Base-by-base conservation (phyloP, 345 rosid genomes). In the Pugionium cornutum region DNA sequence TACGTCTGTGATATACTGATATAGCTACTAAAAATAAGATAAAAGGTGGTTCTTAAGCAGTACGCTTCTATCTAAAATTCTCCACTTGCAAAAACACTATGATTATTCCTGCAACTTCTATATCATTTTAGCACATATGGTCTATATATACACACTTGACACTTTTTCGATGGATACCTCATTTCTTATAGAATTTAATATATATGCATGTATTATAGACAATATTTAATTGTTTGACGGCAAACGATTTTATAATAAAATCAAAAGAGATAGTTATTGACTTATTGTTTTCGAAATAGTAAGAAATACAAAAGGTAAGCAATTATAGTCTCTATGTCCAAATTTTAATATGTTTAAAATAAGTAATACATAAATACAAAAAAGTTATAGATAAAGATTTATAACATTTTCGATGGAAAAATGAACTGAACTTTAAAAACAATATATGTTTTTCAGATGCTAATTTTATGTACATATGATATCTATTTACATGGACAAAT, bases 1-100 rank as follows among this genome's bases (percentile, higher is more conserved):
- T 5, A 43, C 11, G n/a, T 53, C 7, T 60, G 27, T 25, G 41
- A 69, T 29, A 28, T 53, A n/a, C n/a, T 53, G 41, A 27, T 51
- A 51, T n/a, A n/a, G n/a, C 27, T 58, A 2, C 35, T 51, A 52
- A 26, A n/a, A 25, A 51, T 4, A 34, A 43, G 35, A 4, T 9
- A 49, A 70, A 72, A 49, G 6, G 33, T 72, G 52, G 60, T 72
- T 72, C 70, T 57, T 72, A 72, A 72, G 48, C 48, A 34, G 53
- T 72, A 72, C 70, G 76, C 66, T 72, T 64, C 70, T 57, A 35
- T 57, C 66, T 40, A 52, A 39, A 71, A 34, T 10, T 32, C 58
- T 64, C 70, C 76, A 72, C 76, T 72, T 57, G 76, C 47, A 50
- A 58, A 64, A 58, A 64, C 70, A 72, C 34, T 49, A 72, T 72